phyloP scores from a whole-genome alignment of 371 early-diverging fungal genomes.

The Mortierella sp. region DNA sequence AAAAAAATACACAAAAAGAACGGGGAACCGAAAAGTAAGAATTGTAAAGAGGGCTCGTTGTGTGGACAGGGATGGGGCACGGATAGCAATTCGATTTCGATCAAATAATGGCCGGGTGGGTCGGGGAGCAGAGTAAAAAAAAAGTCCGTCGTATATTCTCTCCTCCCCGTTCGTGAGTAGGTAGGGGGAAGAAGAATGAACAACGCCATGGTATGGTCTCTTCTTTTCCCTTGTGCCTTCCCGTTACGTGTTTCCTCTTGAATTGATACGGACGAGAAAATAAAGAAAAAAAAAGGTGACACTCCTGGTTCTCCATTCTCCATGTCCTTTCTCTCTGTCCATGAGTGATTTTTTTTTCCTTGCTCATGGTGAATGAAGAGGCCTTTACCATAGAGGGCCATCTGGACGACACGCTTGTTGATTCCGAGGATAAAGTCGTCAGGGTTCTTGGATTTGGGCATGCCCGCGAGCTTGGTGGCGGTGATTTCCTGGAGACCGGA shows the following conservation, averaged over 20 bases:
- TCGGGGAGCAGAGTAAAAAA: conserved; percentile 8
- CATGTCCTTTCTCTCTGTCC: no score
- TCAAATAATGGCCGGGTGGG: neutral
- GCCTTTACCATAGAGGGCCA: conserved; percentile 82
- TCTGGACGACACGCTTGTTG: conserved; percentile 80
- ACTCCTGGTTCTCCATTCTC: no score
- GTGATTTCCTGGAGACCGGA: conserved; percentile 84
- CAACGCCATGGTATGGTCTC: no score
- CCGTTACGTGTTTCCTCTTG: no score
- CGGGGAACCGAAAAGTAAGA: conserved; percentile 33
- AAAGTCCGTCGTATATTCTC: neutral
- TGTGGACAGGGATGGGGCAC: neutral
- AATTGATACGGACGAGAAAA: no score
- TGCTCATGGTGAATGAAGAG: neutral
- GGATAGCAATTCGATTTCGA: neutral
- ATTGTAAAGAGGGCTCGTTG: neutral
- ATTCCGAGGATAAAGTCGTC: conserved; percentile 58
- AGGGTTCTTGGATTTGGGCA: conserved; percentile 59
- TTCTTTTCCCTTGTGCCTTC: no score
- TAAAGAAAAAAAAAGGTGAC: no score
- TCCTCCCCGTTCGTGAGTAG: neutral
- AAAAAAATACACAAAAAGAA: conserved; percentile 43
- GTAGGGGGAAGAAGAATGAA: no score
- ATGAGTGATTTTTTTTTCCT: no score
- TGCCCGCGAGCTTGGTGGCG: conserved; percentile 79